Conservation (phyloP, 768 basidiomycete genomes). For the Lentinula lateritia region DNA sequence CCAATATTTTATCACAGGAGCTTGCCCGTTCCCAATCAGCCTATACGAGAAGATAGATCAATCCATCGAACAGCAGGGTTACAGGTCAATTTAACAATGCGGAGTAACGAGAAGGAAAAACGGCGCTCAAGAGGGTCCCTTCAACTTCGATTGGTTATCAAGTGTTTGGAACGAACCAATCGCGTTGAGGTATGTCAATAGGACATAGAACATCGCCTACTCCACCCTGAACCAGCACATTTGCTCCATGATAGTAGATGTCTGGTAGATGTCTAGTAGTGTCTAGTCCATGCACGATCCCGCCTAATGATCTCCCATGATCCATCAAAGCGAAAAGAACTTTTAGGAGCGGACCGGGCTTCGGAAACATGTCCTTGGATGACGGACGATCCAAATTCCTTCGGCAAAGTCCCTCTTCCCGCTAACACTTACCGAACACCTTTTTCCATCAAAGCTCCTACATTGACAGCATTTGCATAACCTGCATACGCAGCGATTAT, state of each 20-base stretch:
- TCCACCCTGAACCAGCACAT: too few relatives aligned
- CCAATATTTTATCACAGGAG: slow-evolving; percentile 73
- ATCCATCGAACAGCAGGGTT: neutral
- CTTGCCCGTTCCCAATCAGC: slow-evolving; percentile 71
- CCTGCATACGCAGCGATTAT: slow-evolving; percentile 68
- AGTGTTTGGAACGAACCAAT: too few relatives aligned
- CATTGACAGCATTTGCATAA: slow-evolving; percentile 61
- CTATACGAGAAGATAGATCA: slow-evolving; percentile 9
- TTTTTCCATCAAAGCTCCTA: slow-evolving; percentile 77
- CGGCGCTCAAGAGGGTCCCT: neutral
- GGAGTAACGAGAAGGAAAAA: neutral
- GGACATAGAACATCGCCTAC: too few relatives aligned
- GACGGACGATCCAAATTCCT: neutral
- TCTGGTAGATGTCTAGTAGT: too few relatives aligned
- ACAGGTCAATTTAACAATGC: neutral
- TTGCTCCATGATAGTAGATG: too few relatives aligned
- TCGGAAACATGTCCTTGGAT: too few relatives aligned
- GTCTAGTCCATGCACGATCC: too few relatives aligned
- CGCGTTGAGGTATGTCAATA: too few relatives aligned
- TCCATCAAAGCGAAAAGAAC: too few relatives aligned
- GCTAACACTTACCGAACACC: slow-evolving; percentile 38
- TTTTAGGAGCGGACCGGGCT: neutral
- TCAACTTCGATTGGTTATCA: too few relatives aligned
- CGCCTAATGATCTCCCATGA: too few relatives aligned
- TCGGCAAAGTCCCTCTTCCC: neutral